These are phyloP conservation scores for Termitomyces sp. DNA, from an alignment of 768 basidiomycete species.

Conservation along the genomic window DNA sequence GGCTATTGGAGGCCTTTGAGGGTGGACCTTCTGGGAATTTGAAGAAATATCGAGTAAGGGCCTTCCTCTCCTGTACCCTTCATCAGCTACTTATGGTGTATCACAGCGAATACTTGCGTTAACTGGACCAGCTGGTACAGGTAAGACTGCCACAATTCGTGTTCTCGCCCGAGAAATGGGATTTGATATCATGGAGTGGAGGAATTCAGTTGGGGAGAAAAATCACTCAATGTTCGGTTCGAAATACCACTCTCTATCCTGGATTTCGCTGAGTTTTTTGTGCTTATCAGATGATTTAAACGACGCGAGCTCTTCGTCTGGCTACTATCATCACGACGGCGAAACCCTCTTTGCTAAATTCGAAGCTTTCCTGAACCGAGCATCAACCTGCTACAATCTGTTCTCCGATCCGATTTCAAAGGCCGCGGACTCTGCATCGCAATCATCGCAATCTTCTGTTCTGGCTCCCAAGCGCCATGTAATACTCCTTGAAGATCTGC, in stretches of 20 bases:
- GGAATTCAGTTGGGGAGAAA: conserved; percentile 60
- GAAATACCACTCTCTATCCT: conserved; percentile 1
- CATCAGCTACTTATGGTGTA: not conserved
- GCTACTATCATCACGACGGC: conserved; percentile 28
- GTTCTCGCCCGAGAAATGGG: conserved; percentile 73
- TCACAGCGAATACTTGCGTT: conserved; percentile 77
- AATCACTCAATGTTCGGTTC: conserved; percentile 23
- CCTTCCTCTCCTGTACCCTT: not conserved
- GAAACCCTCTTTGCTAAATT: conserved; percentile 67
- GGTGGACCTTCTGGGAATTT: conserved; percentile 64
- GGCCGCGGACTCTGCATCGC: conserved; percentile 9
- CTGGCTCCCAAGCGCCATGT: conserved; percentile 44
- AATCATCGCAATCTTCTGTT: conserved; percentile 12
- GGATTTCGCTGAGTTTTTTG: not conserved
- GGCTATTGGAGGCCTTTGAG: conserved; percentile 72
- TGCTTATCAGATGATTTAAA: conserved; percentile 3
- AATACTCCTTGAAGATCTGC: conserved; percentile 86
- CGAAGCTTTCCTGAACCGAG: conserved; percentile 70
- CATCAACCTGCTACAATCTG: conserved; percentile 56
- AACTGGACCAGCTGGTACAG: conserved; percentile 87
- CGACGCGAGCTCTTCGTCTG: conserved; percentile 3
- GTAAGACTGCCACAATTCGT: conserved; percentile 84
- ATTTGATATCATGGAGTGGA: conserved; percentile 86
- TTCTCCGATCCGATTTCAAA: conserved; percentile 29
- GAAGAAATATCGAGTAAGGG: conserved; percentile 71